phyloP scores from a whole-genome alignment of 495 filamentous ascomycete genomes.

The Hypomontagnella monticulosa region DNA sequence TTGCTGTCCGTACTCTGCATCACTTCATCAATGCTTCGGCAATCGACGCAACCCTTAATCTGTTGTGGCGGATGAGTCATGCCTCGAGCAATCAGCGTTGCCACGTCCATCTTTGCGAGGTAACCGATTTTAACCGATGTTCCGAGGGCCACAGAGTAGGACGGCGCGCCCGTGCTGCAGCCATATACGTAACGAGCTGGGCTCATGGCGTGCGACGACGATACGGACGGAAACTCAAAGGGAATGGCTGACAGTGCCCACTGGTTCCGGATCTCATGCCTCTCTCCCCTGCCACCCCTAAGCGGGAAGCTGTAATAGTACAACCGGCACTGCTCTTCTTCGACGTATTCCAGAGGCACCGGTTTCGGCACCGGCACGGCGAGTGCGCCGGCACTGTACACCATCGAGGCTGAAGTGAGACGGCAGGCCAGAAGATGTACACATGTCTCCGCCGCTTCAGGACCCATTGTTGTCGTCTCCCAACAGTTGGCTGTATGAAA shows the following conservation, averaged over 20 bases:
- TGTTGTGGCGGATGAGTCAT: slow-evolving; percentile 51
- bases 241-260: slow-evolving; percentile 69
- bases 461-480: slow-evolving; percentile 48
- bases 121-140: slow-evolving; percentile 69
- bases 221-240: slow-evolving; percentile 70
- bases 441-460: slow-evolving; percentile 40
- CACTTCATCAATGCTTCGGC: slow-evolving; percentile 56
- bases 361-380: slow-evolving; percentile 51
- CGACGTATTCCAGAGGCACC: slow-evolving; percentile 50
- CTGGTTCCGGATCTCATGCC: slow-evolving; percentile 61
- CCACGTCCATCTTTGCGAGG: slow-evolving; percentile 65
- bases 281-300: neutral
- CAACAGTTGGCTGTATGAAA: slow-evolving; percentile 76
- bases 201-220: slow-evolving; percentile 62
- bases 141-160: slow-evolving; percentile 62
- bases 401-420: slow-evolving; percentile 65
- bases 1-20: slow-evolving; percentile 51
- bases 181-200: slow-evolving; percentile 66
- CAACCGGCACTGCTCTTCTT: slow-evolving; percentile 70
- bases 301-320: slow-evolving; percentile 69
- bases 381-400: slow-evolving; percentile 68
- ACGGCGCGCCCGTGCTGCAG: slow-evolving; percentile 56
- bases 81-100: slow-evolving; percentile 58
- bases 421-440: slow-evolving; percentile 72
- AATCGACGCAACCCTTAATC: slow-evolving; percentile 66